Evolutionary conservation across 2,329 filamentous ascomycete species (phyloP), one percentile per base, ranked within the genome.

Genomic region (Zalaria obscura): DNA sequence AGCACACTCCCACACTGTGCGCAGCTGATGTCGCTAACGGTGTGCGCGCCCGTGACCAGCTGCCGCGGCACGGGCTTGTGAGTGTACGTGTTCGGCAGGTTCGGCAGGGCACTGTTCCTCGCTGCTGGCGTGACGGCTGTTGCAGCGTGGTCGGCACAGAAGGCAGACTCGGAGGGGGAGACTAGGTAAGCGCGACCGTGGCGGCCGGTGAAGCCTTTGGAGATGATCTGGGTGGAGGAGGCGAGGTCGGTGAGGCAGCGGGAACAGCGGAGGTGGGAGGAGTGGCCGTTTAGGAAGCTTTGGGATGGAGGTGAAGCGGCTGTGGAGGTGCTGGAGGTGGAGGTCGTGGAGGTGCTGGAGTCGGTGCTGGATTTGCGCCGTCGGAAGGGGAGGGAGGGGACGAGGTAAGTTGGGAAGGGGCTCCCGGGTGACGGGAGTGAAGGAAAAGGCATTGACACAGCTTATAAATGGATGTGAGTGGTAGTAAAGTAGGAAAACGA

Each of bases 121-220:
- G 50, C 48, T 35, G 48, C 48, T 39, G 46, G 48, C 47, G 28
- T 44, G 39, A 10, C 47, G 49, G 34, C 49, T 39, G 35, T 43
- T 40, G 5, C 47, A 42, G 32, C 40, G 42, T 26, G 32, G 35
- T 11, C 25, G 39, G 6, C 9, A 35, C n/a, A 11, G 35, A 42
- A 3, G 41, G 9, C 5, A 36, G 56, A 47, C 5, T 59, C 50
- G 4, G 60, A 56, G 2, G 71, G 66, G 2, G 70, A 63, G 28
- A 80, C 74, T 43, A 80, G 72, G 56, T 77, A 79, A 35, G 76
- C 76, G 43, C 75, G 72, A 4, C 76, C 76, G 54, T 79, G 72
- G 11, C 75, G 71, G 47, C 76, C 76, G 25, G 73, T 79, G 58
- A 80, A 80, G 41, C 75, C 75, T 60, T 78, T 78, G 60, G 65